Evolutionary conservation across 768 basidiomycete genomes (phyloP).

Genomic region (Collybia sp.): DNA sequence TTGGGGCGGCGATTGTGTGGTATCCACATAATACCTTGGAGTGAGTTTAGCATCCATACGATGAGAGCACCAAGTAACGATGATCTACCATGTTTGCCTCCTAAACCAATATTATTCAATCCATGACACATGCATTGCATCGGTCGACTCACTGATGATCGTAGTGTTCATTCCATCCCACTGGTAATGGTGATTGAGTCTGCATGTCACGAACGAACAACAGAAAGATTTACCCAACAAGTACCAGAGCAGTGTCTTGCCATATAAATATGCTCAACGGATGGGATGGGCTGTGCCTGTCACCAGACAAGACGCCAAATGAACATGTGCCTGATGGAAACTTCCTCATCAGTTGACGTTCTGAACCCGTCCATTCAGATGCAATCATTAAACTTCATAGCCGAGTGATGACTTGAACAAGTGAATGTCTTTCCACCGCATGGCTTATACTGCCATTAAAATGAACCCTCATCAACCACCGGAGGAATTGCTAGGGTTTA

Average conservation of each 20-base stretch:
- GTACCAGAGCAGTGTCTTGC: too few species aligned
- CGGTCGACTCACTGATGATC: slow-evolving; percentile 19
- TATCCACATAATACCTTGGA: slow-evolving; percentile 31
- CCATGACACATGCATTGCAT: neutral
- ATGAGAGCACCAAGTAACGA: neutral
- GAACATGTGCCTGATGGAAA: neutral
- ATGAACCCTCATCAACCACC: too few species aligned
- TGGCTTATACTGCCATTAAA: too few species aligned
- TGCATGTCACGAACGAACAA: neutral
- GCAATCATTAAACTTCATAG: too few species aligned
- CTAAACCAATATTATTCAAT: slow-evolving; percentile 5
- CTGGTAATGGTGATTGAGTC: slow-evolving; percentile 20
- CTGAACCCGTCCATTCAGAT: too few species aligned
- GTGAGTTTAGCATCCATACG: neutral
- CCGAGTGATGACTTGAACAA: too few species aligned
- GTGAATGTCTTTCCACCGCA: too few species aligned
- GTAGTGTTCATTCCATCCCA: slow-evolving; percentile 29
- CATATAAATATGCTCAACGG: slow-evolving; percentile 5
- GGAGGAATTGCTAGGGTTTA: too few species aligned
- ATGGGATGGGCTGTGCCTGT: slow-evolving; percentile 11
- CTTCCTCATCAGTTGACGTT: too few species aligned
- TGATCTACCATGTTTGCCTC: slow-evolving; percentile 16
- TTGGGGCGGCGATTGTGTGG: slow-evolving; percentile 22
- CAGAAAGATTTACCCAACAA: too few species aligned
- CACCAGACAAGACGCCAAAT: slow-evolving; percentile 3